Conservation (phyloP, 1,139 yeast species). For the Pichia sp. region DNA sequence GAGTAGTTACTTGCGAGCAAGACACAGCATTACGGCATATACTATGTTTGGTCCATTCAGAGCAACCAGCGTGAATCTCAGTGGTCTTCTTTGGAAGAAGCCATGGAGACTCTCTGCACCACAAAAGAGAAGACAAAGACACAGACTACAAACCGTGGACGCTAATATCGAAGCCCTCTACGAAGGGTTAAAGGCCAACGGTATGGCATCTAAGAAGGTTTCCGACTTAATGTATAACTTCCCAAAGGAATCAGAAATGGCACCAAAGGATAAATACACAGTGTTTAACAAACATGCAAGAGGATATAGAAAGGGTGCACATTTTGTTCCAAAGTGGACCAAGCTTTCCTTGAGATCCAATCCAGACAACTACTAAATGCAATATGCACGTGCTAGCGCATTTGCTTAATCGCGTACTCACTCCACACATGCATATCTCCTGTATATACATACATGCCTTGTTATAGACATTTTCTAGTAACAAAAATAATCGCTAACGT, state of each 20-base stretch:
- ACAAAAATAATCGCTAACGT: too few species aligned
- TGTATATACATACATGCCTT: neutral
- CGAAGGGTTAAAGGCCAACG: slow-evolving; percentile 46
- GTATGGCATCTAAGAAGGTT: slow-evolving; percentile 44
- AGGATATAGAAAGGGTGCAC: slow-evolving; percentile 84
- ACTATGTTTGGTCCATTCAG: slow-evolving; percentile 75
- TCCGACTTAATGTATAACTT: slow-evolving; percentile 47
- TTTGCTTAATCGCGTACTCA: neutral
- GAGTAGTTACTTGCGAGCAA: too few species aligned
- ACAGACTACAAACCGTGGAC: slow-evolving; percentile 77
- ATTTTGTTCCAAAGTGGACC: slow-evolving; percentile 87
- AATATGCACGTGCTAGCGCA: too few species aligned
- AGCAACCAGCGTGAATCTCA: slow-evolving; percentile 46
- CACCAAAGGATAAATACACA: slow-evolving; percentile 76
- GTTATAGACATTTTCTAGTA: too few species aligned
- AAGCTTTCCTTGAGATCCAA: slow-evolving; percentile 72
- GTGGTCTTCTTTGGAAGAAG: slow-evolving; percentile 84
- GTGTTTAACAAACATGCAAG: slow-evolving; percentile 69
- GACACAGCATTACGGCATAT: too few species aligned
- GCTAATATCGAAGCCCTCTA: slow-evolving; percentile 65
- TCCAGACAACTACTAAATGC: slow-evolving; percentile 59
- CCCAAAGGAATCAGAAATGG: slow-evolving; percentile 81
- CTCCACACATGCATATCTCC: neutral
- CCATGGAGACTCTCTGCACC: slow-evolving; percentile 73
- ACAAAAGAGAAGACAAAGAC: slow-evolving; percentile 80